Base-by-base conservation (phyloP, 176 grass and related monocot species). In the Oryza brachyantha region DNA sequence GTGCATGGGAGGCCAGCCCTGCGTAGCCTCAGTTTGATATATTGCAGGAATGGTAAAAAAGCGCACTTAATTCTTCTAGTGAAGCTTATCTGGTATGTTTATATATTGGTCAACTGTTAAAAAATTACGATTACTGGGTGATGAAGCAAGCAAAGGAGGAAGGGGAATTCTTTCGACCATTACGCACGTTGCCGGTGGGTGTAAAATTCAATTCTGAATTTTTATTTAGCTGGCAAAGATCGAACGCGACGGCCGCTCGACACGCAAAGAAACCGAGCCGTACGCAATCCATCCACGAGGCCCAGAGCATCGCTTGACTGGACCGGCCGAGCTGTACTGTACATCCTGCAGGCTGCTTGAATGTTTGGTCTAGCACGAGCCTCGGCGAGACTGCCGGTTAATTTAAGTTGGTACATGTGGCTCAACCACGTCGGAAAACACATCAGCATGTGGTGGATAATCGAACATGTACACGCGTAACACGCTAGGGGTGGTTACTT, bases 391-490 rank as follows among this genome's bases (percentile, higher is more conserved):
- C 60, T 62, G 65, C 57, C 64, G 25, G 34, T 42, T 19, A 24
- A 57, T 57, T 46, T 24, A 57, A 19, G 60, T 46, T 8, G 66
- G 54, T 77, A 58, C 32, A 52, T 29, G 5, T 67, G 77, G 63
- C 26, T 71, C 55, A 71, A 41, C 55, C 21, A 34, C 64, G 26
- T 25, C 52, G 32, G 54, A 41, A 19, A 42, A 81, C n/a, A 64
- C 48, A 52, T 13, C 12, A 45, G 1, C 45, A n/a, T 13, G 4
- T 24, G 43, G 32, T 21, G 25, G 21, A 64, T 43, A 46, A 62
- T 8, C 28, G 31, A 50, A 71, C 74, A 52, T 84, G 82, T 52
- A 68, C 82, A 84, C n/a, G n/a, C n/a, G n/a, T n/a, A n/a, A n/a
- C n/a, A n/a, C 74, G 74, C 22, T 26, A 52, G 29, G 46, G 32